Base-by-base conservation (phyloP, 1,284 basidiomycete species). In the Cutaneotrichosporon sp. region DNA sequence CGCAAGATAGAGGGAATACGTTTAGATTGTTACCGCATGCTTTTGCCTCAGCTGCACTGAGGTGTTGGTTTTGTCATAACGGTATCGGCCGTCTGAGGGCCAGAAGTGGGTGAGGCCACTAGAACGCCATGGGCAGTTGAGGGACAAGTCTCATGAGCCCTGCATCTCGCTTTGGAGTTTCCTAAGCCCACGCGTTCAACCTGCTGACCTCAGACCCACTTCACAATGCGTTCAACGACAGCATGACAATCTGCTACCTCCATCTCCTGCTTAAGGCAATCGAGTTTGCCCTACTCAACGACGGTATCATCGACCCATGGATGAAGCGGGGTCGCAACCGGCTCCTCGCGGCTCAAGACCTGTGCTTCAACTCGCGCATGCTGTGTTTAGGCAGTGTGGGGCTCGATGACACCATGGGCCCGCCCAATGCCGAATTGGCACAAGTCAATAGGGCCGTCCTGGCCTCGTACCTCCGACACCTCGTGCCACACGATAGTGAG, bases 171-270 rank as follows among this genome's bases (percentile, higher is more conserved):
- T n/a, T 34, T 11, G 9, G 6, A 34, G 33, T 2, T 16, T 8
- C 7, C 24, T 9, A 1, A 5, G 16, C 25, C 24, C 22, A 41
- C n/a, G 24, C 2, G 8, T n/a, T 12, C 31, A 16, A 16, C 34
- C 3, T 5, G 32, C 52, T 53, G 11, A 53, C 41, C 14, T 16
- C 51, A 70, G 68, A 63, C 45, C 63, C 62, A 24, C 47, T 58
- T 25, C 47, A 57, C 34, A 67, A 68, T 42, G 64, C 62, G 0
- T 62, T 67, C 52, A 71, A 71, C 52, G 61, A 63, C 35, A 62
- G 57, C 26, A 19, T 64, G 22, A 61, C 55, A 4, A 63, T 71
- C 19, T 53, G 59, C 20, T 48, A 52, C 20, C 38, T 73, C 9
- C 68, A 70, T 45, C 49, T 70, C 2, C 44, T 52, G 4, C 49